phyloP scores from a whole-genome alignment of 2,329 filamentous ascomycete species.

The Diaporthe destruens region DNA sequence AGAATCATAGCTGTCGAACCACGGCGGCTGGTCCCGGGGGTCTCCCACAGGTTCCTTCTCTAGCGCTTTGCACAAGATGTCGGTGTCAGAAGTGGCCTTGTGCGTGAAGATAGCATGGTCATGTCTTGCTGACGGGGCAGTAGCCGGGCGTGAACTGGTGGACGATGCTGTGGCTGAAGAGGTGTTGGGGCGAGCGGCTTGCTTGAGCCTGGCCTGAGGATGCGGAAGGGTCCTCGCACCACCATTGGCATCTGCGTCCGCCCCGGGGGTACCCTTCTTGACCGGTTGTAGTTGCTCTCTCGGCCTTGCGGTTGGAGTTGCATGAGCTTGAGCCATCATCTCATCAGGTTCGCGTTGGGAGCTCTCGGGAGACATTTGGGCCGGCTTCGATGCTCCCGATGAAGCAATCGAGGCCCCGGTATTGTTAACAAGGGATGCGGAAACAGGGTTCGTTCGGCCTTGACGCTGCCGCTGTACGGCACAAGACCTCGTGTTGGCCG shows the following conservation, averaged over 20 bases:
- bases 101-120: too few relatives aligned
- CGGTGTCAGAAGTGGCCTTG: too few relatives aligned
- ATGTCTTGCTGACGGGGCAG: too few relatives aligned
- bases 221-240: neutral
- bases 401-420: too few relatives aligned
- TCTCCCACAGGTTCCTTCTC: neutral
- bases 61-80: neutral
- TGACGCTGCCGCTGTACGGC: neutral
- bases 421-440: neutral
- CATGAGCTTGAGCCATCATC: neutral
- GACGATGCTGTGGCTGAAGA: too few relatives aligned
- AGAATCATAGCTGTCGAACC: conserved; percentile 16
- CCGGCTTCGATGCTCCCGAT: neutral
- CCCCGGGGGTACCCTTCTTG: too few relatives aligned
- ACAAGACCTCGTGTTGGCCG: neutral
- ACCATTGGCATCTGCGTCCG: too few relatives aligned
- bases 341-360: neutral
- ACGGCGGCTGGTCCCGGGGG: neutral
- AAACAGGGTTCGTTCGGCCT: conserved; percentile 9
- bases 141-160: neutral
- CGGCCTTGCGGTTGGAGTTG: neutral
- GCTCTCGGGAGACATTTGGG: neutral
- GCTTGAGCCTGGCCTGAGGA: too few relatives aligned
- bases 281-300: too few relatives aligned
- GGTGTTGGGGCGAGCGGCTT: neutral